Evolutionary conservation across 164 flowering plant species (phyloP), one percentile per base, ranked within the genome.

Genomic region (Stephania cephalantha): DNA sequence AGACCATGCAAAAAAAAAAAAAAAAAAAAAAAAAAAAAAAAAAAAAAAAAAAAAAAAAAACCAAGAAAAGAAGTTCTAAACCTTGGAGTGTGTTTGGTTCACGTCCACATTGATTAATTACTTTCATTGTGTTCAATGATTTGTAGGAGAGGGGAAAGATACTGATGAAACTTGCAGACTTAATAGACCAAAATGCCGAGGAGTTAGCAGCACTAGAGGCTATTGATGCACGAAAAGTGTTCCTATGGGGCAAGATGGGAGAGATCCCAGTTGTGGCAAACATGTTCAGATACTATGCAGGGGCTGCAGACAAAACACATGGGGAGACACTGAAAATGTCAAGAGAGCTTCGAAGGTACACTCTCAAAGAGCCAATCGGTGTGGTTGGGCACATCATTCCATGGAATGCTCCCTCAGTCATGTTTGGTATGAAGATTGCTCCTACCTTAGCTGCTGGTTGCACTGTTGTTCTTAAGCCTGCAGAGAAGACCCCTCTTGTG

Each of bases 391-490:
- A 79, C 76, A 91, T 91, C 29, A 85, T 85, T 22, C 96, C 97
- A 1, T 93, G 97, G 97, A 93, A 93, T 74, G 85, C 82, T 50
- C 94, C 97, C 0, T 76, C 80, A 63, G 30, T 53, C 52, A 77
- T 87, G 85, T 85, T 93, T 71, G 75, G 77, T 79, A 52, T 81
- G 75, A 89, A 91, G 84, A 86, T 82, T 50, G 75, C 76, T 76
- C 92, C 98, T 0, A 89, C 98, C 15, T 77, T 91, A 31, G 97
- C 98, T 6, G 92, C 94, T 1, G 98, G 97, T 2, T 93, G 98
- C 85, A 91, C 98, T 73, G 81, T 91, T 83, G 81, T 93, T 9
- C 73, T 90, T 79, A 93, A 93, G 81, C 97, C 98, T 4, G 96
- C 98, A 3, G 95, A 91, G 79, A 92, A 91, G 70, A 88, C 95